Conservation (phyloP, 1,139 yeast species). For the Taphrina wiesneri region DNA sequence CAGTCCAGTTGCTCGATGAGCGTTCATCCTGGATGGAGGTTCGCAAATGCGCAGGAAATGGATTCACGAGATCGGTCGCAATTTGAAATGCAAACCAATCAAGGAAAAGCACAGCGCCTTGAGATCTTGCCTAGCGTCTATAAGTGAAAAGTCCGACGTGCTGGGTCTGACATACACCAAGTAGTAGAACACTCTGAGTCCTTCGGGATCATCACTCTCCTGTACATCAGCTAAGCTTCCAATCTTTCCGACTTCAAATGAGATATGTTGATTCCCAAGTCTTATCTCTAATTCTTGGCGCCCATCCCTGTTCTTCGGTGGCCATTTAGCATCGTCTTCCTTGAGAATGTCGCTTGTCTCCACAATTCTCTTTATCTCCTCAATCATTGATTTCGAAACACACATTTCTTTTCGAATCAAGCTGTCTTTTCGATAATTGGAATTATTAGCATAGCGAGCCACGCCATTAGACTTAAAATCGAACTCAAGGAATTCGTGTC, state of each 20-base stretch:
- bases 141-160: background rate
- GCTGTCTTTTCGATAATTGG: constrained; percentile 52
- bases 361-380: constrained; percentile 47
- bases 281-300: constrained; percentile 52
- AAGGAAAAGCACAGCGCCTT: constrained; percentile 52
- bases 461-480: constrained; percentile 47
- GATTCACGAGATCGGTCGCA: constrained; percentile 36
- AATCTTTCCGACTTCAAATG: constrained; percentile 49
- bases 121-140: constrained; percentile 43
- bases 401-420: constrained; percentile 49
- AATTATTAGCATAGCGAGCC: constrained; percentile 52
- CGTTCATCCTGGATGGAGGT: no score
- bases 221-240: constrained; percentile 56
- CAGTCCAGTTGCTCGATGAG: background rate
- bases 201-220: constrained; percentile 44
- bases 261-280: constrained; percentile 47
- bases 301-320: constrained; percentile 50
- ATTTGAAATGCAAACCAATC: constrained; percentile 52
- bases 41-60: no score
- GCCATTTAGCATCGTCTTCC: constrained; percentile 52
- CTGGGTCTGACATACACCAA: constrained; percentile 44
- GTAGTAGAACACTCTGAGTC: constrained; percentile 52
- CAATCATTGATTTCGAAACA: constrained; percentile 47
- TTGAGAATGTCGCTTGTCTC: constrained; percentile 49
- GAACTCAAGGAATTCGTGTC: constrained; percentile 53